A percentile compares a stretch with the other conserved stretches of the same genome.
Conservation (phyloP, 164 flowering plant species). For the Stephania cephalantha region DNA sequence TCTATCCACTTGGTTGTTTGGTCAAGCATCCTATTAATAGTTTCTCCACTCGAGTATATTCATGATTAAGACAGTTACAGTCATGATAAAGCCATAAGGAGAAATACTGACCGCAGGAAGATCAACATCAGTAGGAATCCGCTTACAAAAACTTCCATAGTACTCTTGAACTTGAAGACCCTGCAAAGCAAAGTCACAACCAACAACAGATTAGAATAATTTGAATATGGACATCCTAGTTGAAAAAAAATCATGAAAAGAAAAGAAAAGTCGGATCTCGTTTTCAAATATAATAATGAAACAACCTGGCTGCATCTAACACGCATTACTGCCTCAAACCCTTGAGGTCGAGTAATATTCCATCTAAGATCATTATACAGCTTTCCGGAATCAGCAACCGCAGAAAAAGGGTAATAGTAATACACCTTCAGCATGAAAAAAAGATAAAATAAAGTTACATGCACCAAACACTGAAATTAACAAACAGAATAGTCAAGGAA, state of each 20-base stretch:
- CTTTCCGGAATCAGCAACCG: constrained; percentile 84
- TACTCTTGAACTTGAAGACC: constrained; percentile 99
- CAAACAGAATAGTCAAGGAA: not conserved
- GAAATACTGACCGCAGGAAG: constrained; percentile 74
- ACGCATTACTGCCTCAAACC: constrained; percentile 99
- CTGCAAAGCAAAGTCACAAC: constrained; percentile 27
- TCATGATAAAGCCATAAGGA: not conserved
- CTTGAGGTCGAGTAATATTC: constrained; percentile 97
- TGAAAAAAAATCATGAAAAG: not conserved
- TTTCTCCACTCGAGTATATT: not conserved
- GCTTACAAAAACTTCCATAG: constrained; percentile 91
- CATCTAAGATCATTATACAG: constrained; percentile 97
- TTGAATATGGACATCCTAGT: not conserved
- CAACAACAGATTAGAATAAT: not conserved
- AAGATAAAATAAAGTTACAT: not conserved
- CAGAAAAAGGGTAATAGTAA: constrained; percentile 91
- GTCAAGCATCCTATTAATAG: not conserved
- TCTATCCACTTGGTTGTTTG: not conserved
- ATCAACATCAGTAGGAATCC: constrained; percentile 96
- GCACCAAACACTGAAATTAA: not conserved
- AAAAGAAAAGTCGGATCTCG: not conserved
- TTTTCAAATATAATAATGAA: not conserved
- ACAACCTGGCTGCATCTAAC: constrained; percentile 95
- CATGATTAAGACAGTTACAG: not conserved
- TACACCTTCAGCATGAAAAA: constrained; percentile 52